Evolutionary conservation across 805 yeast genomes (phyloP), one percentile per base, ranked within the genome.

Genomic region (Metschnikowia matae): DNA sequence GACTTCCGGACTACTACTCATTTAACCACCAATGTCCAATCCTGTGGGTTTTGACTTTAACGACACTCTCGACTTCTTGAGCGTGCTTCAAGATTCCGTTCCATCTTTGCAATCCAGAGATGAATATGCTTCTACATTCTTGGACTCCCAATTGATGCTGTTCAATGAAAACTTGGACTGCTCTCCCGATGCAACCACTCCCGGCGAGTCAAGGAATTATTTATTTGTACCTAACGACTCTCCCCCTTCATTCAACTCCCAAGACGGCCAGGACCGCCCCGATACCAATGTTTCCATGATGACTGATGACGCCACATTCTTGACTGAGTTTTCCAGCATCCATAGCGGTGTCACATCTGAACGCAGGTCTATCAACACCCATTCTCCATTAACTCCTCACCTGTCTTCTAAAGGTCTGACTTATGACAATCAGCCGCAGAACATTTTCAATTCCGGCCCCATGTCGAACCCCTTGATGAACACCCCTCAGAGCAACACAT

Each of bases 261-360:
- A 23, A 10, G 40, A 15, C n/a, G 14, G 40, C 20, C 34, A 8
- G 3, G 34, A 34, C n/a, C 14, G 15, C 34, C 5, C 40, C 37
- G 15, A 13, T 8, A 23, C 18, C 14, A 5, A n/a, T 23, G 23
- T 41, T 11, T 31, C 45, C 7, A 18, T 32, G 36, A 44, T 44
- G 46, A 44, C 46, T 3, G 46, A 44, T 15, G 46, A 44, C 14
- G 46, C 46, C 14, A 35, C 46, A 5, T 44, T 44, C 40, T 44
- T 44, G 40, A 44, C 33, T 21, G 46, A 44, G 17, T 44, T 44
- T 8, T 44, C 46, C 40, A 35, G 23, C 34, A 44, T 44, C 32
- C 46, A 44, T 40, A 35, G 26, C 13, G 39, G 34, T 15, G 21
- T 23, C 23, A 34, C 11, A 5, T 36, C 37, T 14, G 46, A 44